Evolutionary conservation across 352 stramenopile genomes (phyloP), one percentile per base, ranked within the genome.

Genomic region (Phytophthora chlamydospora): DNA sequence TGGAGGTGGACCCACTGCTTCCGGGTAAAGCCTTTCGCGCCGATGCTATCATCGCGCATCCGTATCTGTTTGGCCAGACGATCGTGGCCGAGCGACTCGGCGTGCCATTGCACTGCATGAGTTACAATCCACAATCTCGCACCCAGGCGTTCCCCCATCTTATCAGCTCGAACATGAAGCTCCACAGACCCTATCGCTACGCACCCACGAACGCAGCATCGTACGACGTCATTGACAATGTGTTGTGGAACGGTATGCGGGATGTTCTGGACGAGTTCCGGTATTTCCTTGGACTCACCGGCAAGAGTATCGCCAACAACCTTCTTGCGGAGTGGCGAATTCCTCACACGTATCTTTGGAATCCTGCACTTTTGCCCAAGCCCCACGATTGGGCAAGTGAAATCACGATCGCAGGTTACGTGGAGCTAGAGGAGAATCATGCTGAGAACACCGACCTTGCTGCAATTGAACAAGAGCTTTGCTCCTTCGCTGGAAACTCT

Each of bases 261-360:
- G 62, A 82, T 27, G 72, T 81, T 1, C 42, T 94, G 2, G 75
- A 91, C 39, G 65, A 76, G 1, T 91, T 92, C 46, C 82, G 85
- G 2, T 58, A 71, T 34, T 77, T 66, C 12, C 49, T 94, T 0
- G 76, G 81, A 0, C 71, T 92, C 4, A 75, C 68, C 9, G 71
- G 77, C 13, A 76, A 72, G 16, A 78, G 69, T 21, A 49, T 68
- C 11, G 27, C 61, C 4, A 64, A 60, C 10, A 83, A 85, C 41
- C 35, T 82, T 34, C 64, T 84, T 10, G 43, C 51, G 16, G 70
- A 80, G 33, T 94, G 71, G 72, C 68, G 57, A 11, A 80, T 84
- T 27, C 83, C 85, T 29, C 79, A 92, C 62, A 88, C 81, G n/a
- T 91, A 89, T 39, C 43, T 92, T 21, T 94, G 85, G 85, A 89